A percentile compares a stretch with the other conserved stretches of the same genome.
phyloP scores from a whole-genome alignment of 352 stramenopile genomes.

The Globisporangium nunn region DNA sequence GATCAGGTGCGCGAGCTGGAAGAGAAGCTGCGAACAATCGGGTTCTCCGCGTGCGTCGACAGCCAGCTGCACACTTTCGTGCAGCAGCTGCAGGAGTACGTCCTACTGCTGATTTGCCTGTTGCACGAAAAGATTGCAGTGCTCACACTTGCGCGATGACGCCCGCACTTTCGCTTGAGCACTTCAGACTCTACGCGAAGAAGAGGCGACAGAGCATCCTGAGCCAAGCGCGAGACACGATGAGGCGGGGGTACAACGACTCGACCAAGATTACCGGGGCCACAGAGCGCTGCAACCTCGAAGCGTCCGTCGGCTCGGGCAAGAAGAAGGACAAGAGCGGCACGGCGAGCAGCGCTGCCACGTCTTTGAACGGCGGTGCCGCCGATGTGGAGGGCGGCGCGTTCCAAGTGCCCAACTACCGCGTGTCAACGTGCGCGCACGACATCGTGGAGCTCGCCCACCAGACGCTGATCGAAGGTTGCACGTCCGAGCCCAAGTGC shows the following conservation, averaged over 20 bases:
- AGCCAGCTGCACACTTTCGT: slow-evolving; percentile 54
- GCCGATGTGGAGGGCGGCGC: slow-evolving; percentile 42
- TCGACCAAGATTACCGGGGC: slow-evolving; percentile 45
- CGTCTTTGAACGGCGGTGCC: not conserved
- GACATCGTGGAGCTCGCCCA: slow-evolving; percentile 60
- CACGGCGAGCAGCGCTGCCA: slow-evolving; percentile 2
- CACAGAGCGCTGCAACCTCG: slow-evolving; percentile 51
- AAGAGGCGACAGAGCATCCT: slow-evolving; percentile 61
- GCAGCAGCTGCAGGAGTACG: slow-evolving; percentile 56
- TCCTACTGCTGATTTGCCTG: not conserved
- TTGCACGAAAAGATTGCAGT: not conserved
- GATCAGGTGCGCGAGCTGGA: slow-evolving; percentile 43
- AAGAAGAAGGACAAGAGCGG: slow-evolving; percentile 39
- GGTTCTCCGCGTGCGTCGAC: slow-evolving; percentile 40
- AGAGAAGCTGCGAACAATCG: slow-evolving; percentile 34
- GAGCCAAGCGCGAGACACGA: slow-evolving; percentile 37
- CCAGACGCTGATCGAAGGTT: slow-evolving; percentile 58
- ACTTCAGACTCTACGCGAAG: slow-evolving; percentile 52
- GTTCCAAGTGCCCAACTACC: slow-evolving; percentile 64
- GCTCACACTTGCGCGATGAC: not conserved
- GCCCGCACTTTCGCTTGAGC: too few relatives aligned
- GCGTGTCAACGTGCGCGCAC: slow-evolving; percentile 43
- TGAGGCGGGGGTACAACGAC: slow-evolving; percentile 52
- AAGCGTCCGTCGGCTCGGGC: slow-evolving; percentile 21
- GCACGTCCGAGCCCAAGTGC: slow-evolving; percentile 28